phyloP scores from a whole-genome alignment of 2,329 filamentous ascomycete genomes.

The Stemphylium beticola region DNA sequence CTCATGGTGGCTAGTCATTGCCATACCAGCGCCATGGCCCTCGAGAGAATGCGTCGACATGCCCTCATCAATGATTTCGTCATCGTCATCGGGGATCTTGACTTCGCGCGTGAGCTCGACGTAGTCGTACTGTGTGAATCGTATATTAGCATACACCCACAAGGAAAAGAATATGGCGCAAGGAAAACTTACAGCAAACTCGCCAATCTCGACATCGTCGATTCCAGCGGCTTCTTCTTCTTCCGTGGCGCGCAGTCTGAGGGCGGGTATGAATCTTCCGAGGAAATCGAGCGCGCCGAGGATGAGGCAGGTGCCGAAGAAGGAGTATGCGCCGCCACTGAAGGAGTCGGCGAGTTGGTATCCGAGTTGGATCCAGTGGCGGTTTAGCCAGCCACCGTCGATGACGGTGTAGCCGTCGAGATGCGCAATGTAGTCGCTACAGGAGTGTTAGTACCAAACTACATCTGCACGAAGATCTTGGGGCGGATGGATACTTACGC shows the following conservation, averaged over 20 bases:
- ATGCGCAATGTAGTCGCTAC: constrained; percentile 78
- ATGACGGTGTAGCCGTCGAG: constrained; percentile 75
- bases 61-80: constrained; percentile 35
- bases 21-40: constrained; percentile 36
- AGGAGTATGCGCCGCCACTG: constrained; percentile 77
- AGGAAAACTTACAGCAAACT: constrained; percentile 71
- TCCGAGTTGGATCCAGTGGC: constrained; percentile 80
- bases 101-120: constrained; percentile 78
- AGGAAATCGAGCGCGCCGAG: constrained; percentile 65
- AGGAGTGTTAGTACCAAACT: not conserved
- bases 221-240: constrained; percentile 85
- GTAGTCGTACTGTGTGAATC: constrained; percentile 72
- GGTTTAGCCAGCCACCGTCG: constrained; percentile 80
- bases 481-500: constrained; percentile 56
- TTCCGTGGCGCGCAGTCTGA: constrained; percentile 74
- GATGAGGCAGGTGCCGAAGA: constrained; percentile 77
- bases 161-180: not conserved
- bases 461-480: too few species aligned
- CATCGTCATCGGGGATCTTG: constrained; percentile 45
- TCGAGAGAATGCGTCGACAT: constrained; percentile 44
- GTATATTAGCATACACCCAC: constrained; percentile 11
- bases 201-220: constrained; percentile 88
- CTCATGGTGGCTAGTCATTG: constrained; percentile 38
- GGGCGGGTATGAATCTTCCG: constrained; percentile 77
- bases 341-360: constrained; percentile 85